Conservation (phyloP, 495 filamentous ascomycete species). For the Hyaloscypha variabilis region DNA sequence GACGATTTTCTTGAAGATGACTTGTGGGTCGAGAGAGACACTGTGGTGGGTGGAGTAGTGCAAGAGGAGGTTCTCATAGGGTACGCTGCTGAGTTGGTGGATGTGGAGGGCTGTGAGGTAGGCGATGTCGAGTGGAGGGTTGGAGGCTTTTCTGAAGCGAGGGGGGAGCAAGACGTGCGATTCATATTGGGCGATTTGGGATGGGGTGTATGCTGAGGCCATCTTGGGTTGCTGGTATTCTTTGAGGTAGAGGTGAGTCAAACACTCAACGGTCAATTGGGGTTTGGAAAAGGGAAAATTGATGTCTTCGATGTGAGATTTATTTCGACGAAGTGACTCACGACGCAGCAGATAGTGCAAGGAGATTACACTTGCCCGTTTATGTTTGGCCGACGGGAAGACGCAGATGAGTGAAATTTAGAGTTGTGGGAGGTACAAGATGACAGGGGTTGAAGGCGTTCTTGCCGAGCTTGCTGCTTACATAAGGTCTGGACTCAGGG, state of each 20-base stretch:
- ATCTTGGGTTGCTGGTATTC: neutral
- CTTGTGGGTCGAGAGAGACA: slow-evolving; percentile 56
- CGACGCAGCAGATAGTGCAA: neutral
- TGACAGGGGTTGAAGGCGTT: neutral
- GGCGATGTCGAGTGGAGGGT: slow-evolving; percentile 25
- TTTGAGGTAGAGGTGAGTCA: neutral
- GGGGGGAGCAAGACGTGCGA: slow-evolving; percentile 18
- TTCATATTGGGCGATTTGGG: slow-evolving; percentile 25
- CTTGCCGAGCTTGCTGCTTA: neutral
- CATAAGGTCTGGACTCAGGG: neutral
- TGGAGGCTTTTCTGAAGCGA: slow-evolving; percentile 7
- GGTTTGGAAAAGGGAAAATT: neutral
- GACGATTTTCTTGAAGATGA: slow-evolving; percentile 68
- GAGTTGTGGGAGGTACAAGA: neutral
- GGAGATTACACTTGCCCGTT: neutral
- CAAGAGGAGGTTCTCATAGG: slow-evolving; percentile 69
- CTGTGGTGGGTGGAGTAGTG: slow-evolving; percentile 51
- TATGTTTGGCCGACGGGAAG: neutral
- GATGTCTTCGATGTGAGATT: neutral
- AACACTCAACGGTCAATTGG: neutral
- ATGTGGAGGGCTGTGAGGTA: slow-evolving; percentile 44
- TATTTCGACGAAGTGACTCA: neutral
- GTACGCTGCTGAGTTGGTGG: slow-evolving; percentile 60
- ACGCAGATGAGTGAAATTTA: neutral
- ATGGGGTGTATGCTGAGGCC: slow-evolving; percentile 20